A percentile compares a stretch with the other conserved stretches of the same genome.
Conservation (phyloP, 176 grass and related monocot species). For the Avena sativa region DNA sequence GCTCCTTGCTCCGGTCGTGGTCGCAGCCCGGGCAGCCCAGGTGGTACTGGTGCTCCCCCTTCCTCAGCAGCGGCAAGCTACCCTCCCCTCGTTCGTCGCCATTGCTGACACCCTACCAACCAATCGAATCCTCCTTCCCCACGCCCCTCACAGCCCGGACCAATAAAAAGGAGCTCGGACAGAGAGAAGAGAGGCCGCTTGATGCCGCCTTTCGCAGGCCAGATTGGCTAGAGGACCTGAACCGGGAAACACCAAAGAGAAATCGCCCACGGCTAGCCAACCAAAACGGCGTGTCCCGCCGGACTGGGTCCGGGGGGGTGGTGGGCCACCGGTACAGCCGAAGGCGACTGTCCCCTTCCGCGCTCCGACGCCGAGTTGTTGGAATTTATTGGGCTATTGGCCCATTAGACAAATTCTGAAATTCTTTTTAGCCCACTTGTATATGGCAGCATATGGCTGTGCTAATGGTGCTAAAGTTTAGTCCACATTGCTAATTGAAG, state of each 20-base stretch:
- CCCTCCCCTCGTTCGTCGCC: slow-evolving; percentile 13
- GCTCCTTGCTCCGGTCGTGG: slow-evolving; percentile 39
- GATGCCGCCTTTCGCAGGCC: neutral
- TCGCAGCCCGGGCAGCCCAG: slow-evolving; percentile 54
- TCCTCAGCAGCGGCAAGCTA: slow-evolving; percentile 30
- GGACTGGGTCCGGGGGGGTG: neutral
- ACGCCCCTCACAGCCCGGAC: no score
- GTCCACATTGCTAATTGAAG: no score
- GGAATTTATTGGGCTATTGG: no score
- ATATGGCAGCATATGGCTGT: no score
- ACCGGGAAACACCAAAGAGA: slow-evolving; percentile 18
- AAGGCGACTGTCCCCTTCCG: neutral
- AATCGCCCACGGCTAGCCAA: neutral
- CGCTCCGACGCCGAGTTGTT: neutral
- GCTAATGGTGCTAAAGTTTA: no score
- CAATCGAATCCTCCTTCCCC: neutral
- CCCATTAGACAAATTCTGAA: no score
- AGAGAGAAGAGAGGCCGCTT: neutral
- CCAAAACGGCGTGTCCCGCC: no score
- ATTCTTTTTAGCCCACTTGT: no score
- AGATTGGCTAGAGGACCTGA: neutral
- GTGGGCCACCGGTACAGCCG: no score
- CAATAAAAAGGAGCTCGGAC: neutral
- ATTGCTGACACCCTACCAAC: neutral
- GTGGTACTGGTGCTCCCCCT: slow-evolving; percentile 36